A percentile compares a stretch with the other conserved stretches of the same genome.
Evolutionary conservation across 768 basidiomycete genomes (phyloP).

Genomic region (Fomitopsis pulvina): DNA sequence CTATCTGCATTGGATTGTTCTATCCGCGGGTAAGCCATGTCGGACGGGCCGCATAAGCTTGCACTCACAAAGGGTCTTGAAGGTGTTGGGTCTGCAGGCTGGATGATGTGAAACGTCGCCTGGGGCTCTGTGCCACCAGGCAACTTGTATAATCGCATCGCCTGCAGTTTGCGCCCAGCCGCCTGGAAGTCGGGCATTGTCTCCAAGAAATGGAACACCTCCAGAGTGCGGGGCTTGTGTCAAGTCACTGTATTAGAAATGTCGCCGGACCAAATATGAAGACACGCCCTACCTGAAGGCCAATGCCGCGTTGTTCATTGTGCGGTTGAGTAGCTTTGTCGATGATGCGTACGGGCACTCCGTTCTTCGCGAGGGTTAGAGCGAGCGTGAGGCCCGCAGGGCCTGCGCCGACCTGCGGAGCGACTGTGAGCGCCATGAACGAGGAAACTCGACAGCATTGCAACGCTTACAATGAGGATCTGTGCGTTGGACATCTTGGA

Average conservation of each 20-base stretch:
- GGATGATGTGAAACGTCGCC: slow-evolving; percentile 2
- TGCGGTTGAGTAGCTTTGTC: slow-evolving; percentile 13
- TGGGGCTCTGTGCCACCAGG: slow-evolving; percentile 10
- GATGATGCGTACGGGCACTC: slow-evolving; percentile 15
- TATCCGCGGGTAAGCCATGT: not conserved
- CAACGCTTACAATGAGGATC: no score
- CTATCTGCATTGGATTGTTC: not conserved
- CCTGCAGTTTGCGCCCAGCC: not conserved
- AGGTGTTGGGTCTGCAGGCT: slow-evolving; percentile 2
- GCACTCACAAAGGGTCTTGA: slow-evolving; percentile 11
- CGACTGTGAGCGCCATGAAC: no score
- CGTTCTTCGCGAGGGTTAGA: slow-evolving; percentile 12
- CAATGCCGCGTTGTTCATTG: slow-evolving; percentile 20
- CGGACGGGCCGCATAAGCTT: not conserved
- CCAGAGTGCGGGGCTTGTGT: slow-evolving; percentile 17
- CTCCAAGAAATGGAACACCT: slow-evolving; percentile 15
- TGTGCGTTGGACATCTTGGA: no score
- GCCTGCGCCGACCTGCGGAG: not conserved
- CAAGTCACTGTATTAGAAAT: not conserved
- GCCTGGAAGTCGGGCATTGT: slow-evolving; percentile 9
- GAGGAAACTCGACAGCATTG: no score
- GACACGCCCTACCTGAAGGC: slow-evolving; percentile 22
- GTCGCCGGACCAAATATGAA: no score
- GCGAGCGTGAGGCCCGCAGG: slow-evolving; percentile 9
- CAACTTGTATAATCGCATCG: slow-evolving; percentile 11